Evolutionary conservation across 495 filamentous ascomycete genomes (phyloP).

Genomic region (Aspergillus affinis): DNA sequence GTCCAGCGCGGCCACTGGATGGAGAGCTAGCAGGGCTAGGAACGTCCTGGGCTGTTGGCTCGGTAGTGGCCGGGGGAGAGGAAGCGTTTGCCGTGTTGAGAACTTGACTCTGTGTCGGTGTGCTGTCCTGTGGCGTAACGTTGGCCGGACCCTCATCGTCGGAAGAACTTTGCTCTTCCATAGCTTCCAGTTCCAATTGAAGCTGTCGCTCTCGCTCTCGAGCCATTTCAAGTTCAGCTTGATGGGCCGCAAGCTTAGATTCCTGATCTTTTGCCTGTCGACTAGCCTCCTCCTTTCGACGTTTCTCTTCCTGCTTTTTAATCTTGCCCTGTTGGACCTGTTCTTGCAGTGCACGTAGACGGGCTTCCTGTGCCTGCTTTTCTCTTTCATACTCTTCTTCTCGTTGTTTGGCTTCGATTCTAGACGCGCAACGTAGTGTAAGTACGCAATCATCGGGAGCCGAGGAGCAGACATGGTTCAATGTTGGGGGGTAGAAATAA

Average conservation of each 20-base stretch:
- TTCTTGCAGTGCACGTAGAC: constrained; percentile 85
- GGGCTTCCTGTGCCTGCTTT: constrained; percentile 76
- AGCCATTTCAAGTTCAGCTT: constrained; percentile 89
- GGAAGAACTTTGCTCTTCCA: constrained; percentile 77
- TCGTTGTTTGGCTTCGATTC: constrained; percentile 71
- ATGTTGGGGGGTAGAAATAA: background rate
- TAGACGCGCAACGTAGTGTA: constrained; percentile 45
- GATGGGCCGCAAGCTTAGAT: constrained; percentile 75
- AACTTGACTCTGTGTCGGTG: constrained; percentile 69
- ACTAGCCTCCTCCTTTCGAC: constrained; percentile 81
- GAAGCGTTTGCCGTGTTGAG: constrained; percentile 32
- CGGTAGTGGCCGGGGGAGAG: constrained; percentile 43
- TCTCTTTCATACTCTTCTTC: constrained; percentile 79
- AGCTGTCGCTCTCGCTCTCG: constrained; percentile 85
- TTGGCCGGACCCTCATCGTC: constrained; percentile 84
- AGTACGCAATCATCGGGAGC: constrained; percentile 10
- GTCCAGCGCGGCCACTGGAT: constrained; percentile 26
- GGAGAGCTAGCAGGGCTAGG: constrained; percentile 29
- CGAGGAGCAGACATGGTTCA: background rate
- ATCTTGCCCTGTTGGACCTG: constrained; percentile 91
- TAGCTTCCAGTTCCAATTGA: constrained; percentile 78
- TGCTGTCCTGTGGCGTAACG: constrained; percentile 79
- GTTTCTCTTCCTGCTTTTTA: constrained; percentile 96
- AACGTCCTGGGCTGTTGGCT: constrained; percentile 20
- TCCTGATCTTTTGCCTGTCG: constrained; percentile 89